Base-by-base conservation (phyloP, 75 land plant species). In the Cryptomeria japonica region DNA sequence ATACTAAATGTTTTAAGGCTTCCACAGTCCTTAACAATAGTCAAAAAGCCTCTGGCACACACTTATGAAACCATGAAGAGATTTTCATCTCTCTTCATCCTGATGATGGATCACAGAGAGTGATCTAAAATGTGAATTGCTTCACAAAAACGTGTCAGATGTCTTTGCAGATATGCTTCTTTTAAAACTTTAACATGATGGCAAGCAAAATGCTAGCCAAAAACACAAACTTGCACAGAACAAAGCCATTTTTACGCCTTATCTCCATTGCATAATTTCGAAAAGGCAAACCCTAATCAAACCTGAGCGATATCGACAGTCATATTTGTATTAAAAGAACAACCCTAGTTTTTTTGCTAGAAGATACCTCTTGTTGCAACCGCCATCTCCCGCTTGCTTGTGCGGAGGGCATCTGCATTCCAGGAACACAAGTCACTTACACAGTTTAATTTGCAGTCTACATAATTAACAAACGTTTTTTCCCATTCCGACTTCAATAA, bases 381-480 rank as follows among this genome's bases (percentile, higher is more conserved):
- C 4, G 93, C 84, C 97, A 97, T 96, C 88, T 97, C 99, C 42
- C 98, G 90, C 87, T 97, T 95, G 92, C 99, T 97, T 46, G 91
- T 88, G 84, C 98, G 93, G 5, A 97, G 90, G 19, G 97, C 99
- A 72, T 97, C 99, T 97, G 95, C 61, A 42, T 87, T 34, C 58
- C 61, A 28, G 77, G 42, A 16, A 64, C 80, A 39, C 61, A 83
- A 75, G 34, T 32, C 32, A 73, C 64, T 6, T 47, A 56, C 19
- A 83, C 4, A 34, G 8, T 39, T 39, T 28, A 11, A 14, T 15
- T 19, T 44, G 0, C 86, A 44, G 61, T 11, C 70, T n/a, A 36
- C 51, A 68, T 70, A 22, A 28, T 19, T 22, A 70, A 3, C 36
- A 39, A 87, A 25, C 19, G n/a, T 37, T 38, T 37, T 39, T 25